Base-by-base conservation (phyloP, 345 rosid species). In the Eucalyptus cloeziana region DNA sequence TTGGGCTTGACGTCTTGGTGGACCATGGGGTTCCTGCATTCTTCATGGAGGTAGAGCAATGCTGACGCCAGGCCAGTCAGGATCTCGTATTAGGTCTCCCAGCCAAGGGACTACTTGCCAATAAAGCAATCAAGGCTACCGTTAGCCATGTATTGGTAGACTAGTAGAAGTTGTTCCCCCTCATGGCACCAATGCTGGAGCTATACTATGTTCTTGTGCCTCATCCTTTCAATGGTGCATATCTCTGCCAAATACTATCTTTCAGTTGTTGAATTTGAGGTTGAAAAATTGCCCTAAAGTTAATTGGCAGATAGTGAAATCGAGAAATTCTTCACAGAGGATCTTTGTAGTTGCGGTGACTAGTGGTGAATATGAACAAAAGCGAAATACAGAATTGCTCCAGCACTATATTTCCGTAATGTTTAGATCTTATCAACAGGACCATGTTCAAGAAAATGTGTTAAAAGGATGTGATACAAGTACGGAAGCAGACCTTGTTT, bases 101-200 rank as follows among this genome's bases (percentile, higher is more conserved):
- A 94, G 25, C 88, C 91, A 1, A 91, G 92, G 88, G 30, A 67
- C 7, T 16, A 3, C 90, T 88, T 92, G 85, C 94, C 93, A 1
- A 92, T 92, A 89, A 83, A 92, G 62, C 89, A 90, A 69, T 93
- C 94, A 21, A 93, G 94, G 92, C 94, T 91, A 13, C 94, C 93
- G 4, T 93, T 94, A 54, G 89, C 60, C 94, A 93, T 93, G 89
- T 91, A 92, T 85, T 92, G 92, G n/a, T 93, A 94, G 54, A 94
- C 92, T 44, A 93, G 33, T 37, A 94, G 91, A 49, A 92, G 93
- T 43, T 91, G 90, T 67, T 90, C n/a, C 86, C 1, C 89, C 86
- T 93, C 93, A 22, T 92, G 93, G 79, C 94, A 93, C 94, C 95
- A 93, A 6, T 93, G 94, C 50, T 69, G 92, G 76, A 94, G 93